phyloP scores from a whole-genome alignment of 306 rosid genomes.

The Carpinus viminea region DNA sequence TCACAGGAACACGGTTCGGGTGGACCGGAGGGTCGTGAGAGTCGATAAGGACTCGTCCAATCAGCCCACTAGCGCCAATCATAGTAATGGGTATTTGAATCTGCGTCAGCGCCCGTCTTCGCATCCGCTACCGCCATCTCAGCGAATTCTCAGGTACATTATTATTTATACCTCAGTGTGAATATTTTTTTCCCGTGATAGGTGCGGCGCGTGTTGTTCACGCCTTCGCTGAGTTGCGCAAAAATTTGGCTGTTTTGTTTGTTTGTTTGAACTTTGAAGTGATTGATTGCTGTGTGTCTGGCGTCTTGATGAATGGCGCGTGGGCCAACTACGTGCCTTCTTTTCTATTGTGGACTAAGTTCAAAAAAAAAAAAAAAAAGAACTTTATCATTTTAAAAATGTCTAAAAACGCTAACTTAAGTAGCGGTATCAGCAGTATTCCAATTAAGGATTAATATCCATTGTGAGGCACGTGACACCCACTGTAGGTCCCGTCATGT shows the following conservation, averaged over 20 bases:
- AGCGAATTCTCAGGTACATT: conserved; percentile 70
- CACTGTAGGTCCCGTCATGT: neutral
- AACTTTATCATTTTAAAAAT: neutral
- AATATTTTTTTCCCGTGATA: neutral
- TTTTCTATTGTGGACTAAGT: neutral
- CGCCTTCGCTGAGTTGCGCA: neutral
- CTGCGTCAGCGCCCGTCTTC: conserved; percentile 82
- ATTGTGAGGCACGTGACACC: too few relatives aligned
- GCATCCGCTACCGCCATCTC: conserved; percentile 67
- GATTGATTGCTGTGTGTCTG: neutral
- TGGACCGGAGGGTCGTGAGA: conserved; percentile 75
- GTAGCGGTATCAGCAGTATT: too few relatives aligned
- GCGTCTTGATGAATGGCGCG: conserved; percentile 10
- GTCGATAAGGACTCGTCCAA: conserved; percentile 62
- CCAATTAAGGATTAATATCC: too few relatives aligned
- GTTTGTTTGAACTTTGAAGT: neutral
- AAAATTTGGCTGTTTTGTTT: neutral
- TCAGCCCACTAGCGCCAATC: conserved; percentile 35
- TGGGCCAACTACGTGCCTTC: conserved; percentile 1
- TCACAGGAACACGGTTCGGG: conserved; percentile 70
- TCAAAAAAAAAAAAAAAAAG: too few relatives aligned
- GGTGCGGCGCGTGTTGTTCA: neutral
- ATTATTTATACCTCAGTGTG: too few relatives aligned
- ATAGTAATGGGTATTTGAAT: conserved; percentile 58
- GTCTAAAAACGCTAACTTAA: neutral